phyloP scores from a whole-genome alignment of 2,329 filamentous ascomycete genomes.

The Penicillium verrucosum region DNA sequence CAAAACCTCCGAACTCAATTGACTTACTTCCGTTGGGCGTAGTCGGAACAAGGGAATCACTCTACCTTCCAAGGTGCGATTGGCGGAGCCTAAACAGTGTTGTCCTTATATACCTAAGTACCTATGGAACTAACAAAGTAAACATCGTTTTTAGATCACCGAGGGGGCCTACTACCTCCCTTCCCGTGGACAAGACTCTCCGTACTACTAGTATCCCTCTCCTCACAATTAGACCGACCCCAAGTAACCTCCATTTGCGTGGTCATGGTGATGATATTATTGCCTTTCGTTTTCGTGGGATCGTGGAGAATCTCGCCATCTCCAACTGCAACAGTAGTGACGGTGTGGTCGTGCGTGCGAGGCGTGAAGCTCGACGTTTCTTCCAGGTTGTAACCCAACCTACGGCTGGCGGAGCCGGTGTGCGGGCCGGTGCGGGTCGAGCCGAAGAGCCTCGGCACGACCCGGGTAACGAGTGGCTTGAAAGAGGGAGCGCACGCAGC shows the following conservation, averaged over 20 bases:
- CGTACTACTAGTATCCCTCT: constrained; percentile 2
- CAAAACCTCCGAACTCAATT: too few species aligned
- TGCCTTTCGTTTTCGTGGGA: not conserved
- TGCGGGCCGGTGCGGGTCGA: not conserved
- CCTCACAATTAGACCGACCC: not conserved
- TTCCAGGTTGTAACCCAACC: constrained; percentile 1
- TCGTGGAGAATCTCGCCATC: not conserved
- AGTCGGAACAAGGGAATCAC: too few species aligned
- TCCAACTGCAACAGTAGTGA: not conserved
- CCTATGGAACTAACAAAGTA: too few species aligned
- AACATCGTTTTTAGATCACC: too few species aligned
- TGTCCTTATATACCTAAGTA: too few species aligned
- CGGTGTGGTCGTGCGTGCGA: not conserved
- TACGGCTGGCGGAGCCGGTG: not conserved
- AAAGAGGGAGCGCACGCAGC: constrained; percentile 9
- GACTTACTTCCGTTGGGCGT: too few species aligned
- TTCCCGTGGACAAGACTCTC: constrained; percentile 6
- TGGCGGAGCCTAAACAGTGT: too few species aligned
- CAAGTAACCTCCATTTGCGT: constrained; percentile 11
- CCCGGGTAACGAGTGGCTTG: constrained; percentile 3
- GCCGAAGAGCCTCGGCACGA: constrained; percentile 3
- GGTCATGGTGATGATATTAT: constrained; percentile 7
- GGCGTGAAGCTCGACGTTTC: not conserved
- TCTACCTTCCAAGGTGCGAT: too few species aligned
- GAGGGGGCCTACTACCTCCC: not conserved